phyloP scores from a whole-genome alignment of 495 filamentous ascomycete genomes.

The Penicillium antarcticum region DNA sequence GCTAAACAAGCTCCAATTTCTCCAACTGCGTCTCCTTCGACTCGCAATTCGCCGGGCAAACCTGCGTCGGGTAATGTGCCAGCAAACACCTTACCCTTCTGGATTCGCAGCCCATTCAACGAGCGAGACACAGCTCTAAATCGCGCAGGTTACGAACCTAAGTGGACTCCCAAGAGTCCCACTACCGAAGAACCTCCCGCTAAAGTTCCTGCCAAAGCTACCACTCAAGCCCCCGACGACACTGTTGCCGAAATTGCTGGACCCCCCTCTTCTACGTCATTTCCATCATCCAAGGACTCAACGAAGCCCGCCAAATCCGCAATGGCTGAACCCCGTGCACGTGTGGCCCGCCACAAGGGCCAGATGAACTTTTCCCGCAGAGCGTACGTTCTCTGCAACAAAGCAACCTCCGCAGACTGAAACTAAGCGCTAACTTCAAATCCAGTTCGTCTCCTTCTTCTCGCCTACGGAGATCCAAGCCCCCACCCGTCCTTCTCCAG shows the following conservation, averaged over 20 bases:
- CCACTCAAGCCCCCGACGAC: too few relatives aligned
- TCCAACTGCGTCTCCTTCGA: background rate
- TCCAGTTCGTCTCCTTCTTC: conserved; percentile 74
- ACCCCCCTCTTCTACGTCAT: background rate
- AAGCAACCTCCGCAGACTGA: background rate
- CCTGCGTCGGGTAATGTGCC: conserved; percentile 12
- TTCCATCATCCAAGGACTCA: background rate
- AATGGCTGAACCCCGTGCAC: conserved; percentile 69
- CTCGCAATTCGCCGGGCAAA: background rate
- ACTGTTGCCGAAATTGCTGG: too few relatives aligned
- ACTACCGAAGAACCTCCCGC: background rate
- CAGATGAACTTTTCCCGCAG: conserved; percentile 86
- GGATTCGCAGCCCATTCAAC: conserved; percentile 6
- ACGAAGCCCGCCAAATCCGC: background rate
- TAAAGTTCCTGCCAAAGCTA: background rate
- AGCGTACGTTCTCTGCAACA: conserved; percentile 53
- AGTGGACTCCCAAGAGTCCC: conserved; percentile 13
- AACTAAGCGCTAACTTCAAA: conserved; percentile 1
- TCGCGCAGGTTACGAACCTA: conserved; percentile 24
- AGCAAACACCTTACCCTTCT: conserved; percentile 10
- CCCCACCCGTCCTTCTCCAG: conserved; percentile 40
- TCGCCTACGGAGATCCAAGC: conserved; percentile 76
- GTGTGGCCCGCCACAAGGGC: conserved; percentile 78
- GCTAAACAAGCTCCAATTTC: background rate
- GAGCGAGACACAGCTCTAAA: conserved; percentile 24